phyloP scores from a whole-genome alignment of 495 filamentous ascomycete genomes.

The Extremus antarcticus region DNA sequence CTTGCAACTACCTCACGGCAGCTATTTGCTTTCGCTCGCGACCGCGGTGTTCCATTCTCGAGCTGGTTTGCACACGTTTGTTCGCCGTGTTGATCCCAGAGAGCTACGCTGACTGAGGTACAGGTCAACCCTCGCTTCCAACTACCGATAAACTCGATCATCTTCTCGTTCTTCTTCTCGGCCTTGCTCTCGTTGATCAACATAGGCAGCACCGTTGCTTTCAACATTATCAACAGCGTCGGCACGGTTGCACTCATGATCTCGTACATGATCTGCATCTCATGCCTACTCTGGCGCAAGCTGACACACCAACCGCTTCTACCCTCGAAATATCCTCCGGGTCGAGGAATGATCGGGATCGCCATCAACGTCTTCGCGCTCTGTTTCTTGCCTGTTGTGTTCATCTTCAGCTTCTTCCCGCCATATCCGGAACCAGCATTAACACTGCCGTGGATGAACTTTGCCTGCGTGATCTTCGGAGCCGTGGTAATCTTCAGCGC shows the following conservation, averaged over 20 bases:
- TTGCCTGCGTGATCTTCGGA: neutral
- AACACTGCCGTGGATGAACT: neutral
- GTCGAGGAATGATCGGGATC: neutral
- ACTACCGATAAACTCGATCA: neutral
- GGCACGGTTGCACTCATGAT: neutral
- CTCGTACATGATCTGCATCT: neutral
- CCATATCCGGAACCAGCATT: neutral
- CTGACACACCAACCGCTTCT: neutral
- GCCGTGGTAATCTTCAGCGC: neutral
- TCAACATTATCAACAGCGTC: neutral
- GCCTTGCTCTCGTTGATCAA: neutral
- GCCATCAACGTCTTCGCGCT: neutral
- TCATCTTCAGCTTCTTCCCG: neutral
- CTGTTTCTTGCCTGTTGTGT: neutral
- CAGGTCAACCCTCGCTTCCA: neutral
- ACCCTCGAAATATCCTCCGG: neutral
- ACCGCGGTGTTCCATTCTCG: neutral
- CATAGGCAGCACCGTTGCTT: neutral
- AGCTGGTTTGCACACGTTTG: neutral
- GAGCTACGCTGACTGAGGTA: neutral
- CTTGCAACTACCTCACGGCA: neutral
- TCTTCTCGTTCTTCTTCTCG: neutral
- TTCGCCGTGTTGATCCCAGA: too few relatives aligned
- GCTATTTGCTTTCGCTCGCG: neutral
- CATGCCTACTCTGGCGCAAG: neutral